phyloP scores from a whole-genome alignment of 1,284 basidiomycete species.

The Lignosus rhinocerotis region DNA sequence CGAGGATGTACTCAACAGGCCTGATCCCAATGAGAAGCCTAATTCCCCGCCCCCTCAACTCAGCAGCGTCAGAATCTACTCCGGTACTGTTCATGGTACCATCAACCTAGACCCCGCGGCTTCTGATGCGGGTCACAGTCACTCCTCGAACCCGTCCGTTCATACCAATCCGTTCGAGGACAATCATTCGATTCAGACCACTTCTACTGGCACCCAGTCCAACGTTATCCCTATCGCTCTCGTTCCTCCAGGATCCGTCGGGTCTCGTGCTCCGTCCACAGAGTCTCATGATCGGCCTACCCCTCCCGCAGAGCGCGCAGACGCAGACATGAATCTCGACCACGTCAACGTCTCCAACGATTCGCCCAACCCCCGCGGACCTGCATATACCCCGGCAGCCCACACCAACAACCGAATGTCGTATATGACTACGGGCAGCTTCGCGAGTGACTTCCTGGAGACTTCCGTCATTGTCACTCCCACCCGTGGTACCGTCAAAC shows the following conservation, averaged over 20 bases:
- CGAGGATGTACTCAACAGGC: slow-evolving; percentile 72
- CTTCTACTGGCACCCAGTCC: slow-evolving; percentile 68
- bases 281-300: slow-evolving; percentile 28
- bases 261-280: slow-evolving; percentile 35
- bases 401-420: slow-evolving; percentile 58
- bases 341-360: slow-evolving; percentile 63
- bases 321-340: slow-evolving; percentile 33
- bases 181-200: slow-evolving; percentile 73
- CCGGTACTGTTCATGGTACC: slow-evolving; percentile 44
- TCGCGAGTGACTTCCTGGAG: slow-evolving; percentile 76
- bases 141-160: slow-evolving; percentile 34
- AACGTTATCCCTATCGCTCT: slow-evolving; percentile 85
- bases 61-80: slow-evolving; percentile 49
- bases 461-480: slow-evolving; percentile 79
- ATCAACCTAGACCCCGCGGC: slow-evolving; percentile 60
- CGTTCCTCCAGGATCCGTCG: slow-evolving; percentile 58
- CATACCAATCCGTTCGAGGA: slow-evolving; percentile 75
- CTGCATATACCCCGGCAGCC: slow-evolving; percentile 48
- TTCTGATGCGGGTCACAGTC: slow-evolving; percentile 28
- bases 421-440: slow-evolving; percentile 72
- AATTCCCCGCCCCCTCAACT: slow-evolving; percentile 30
- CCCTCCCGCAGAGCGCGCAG: slow-evolving; percentile 8
- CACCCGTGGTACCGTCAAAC: slow-evolving; percentile 61
- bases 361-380: slow-evolving; percentile 40
- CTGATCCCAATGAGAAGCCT: slow-evolving; percentile 73